These are phyloP conservation scores for Pseudogymnoascus sp. DNA, from an alignment of 2,329 filamentous ascomycete species.

Conservation along the genomic window DNA sequence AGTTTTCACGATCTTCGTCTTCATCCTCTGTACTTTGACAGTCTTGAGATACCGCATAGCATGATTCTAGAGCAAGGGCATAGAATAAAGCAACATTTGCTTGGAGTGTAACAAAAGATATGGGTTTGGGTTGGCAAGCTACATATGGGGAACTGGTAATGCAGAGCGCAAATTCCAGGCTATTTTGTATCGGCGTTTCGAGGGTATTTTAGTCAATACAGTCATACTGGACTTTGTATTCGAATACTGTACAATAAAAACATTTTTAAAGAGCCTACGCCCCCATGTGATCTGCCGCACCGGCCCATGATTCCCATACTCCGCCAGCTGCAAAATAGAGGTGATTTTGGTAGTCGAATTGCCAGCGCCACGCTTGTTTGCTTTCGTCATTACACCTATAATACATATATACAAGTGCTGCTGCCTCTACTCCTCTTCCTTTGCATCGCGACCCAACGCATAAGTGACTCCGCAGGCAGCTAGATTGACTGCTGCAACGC, in stretches of 20 bases:
- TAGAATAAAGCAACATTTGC: constrained; percentile 2
- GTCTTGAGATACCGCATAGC: constrained; percentile 7
- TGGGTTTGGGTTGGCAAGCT: neutral
- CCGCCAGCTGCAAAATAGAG: neutral
- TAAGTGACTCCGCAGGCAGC: constrained; percentile 44
- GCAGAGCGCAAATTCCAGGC: constrained; percentile 22
- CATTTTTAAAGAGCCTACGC: neutral
- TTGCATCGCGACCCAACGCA: constrained; percentile 37
- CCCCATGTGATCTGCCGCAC: neutral
- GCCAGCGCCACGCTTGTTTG: neutral
- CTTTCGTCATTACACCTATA: neutral
- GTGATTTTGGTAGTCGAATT: neutral
- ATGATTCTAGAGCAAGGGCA: constrained; percentile 4
- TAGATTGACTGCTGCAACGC: constrained; percentile 41
- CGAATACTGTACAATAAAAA: neutral
- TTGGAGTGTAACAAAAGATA: constrained; percentile 1
- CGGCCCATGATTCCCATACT: neutral
- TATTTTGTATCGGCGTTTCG: constrained; percentile 14
- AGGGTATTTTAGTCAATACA: constrained; percentile 13
- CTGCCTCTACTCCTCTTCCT: constrained; percentile 16
- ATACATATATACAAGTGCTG: constrained; percentile 8
- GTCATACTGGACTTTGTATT: neutral
- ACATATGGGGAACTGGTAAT: constrained; percentile 17
- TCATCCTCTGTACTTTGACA: constrained; percentile 7
- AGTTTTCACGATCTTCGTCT: neutral